phyloP scores from a whole-genome alignment of 2,329 filamentous ascomycete species.

The Drechmeria coniospora region DNA sequence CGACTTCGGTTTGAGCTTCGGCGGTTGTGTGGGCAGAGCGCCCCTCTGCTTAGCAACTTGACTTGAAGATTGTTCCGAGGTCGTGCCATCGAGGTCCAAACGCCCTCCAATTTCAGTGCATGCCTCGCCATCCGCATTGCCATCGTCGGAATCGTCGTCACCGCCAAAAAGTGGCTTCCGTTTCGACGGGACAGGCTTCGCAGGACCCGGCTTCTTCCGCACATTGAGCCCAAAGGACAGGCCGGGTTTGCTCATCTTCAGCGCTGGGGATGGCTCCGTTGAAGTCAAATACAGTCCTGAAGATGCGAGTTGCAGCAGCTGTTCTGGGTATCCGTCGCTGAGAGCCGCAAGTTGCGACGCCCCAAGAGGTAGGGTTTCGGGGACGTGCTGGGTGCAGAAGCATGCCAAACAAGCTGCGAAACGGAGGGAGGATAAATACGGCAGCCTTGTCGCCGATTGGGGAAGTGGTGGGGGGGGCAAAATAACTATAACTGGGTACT shows the following conservation, averaged over 20 bases:
- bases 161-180: conserved; percentile 44
- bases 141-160: conserved; percentile 39
- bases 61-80: conserved; percentile 10
- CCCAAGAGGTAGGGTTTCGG: too few relatives aligned
- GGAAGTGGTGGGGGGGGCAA: too few relatives aligned
- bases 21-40: conserved; percentile 19
- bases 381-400: too few relatives aligned
- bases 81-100: conserved; percentile 27
- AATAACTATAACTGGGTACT: too few relatives aligned
- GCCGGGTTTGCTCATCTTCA: conserved; percentile 34
- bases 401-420: too few relatives aligned
- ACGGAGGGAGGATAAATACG: too few relatives aligned
- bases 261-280: too few relatives aligned
- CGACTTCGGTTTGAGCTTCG: conserved; percentile 29
- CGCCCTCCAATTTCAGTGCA: conserved; percentile 49
- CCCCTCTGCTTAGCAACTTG: conserved; percentile 20
- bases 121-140: conserved; percentile 18
- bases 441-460: too few relatives aligned
- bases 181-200: conserved; percentile 33
- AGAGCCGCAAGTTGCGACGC: too few relatives aligned
- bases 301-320: too few relatives aligned
- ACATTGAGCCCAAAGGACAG: conserved; percentile 43
- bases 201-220: conserved; percentile 37
- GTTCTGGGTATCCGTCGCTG: too few relatives aligned
- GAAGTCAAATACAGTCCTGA: too few relatives aligned